Evolutionary conservation across 2,329 filamentous ascomycete species (phyloP), one percentile per base, ranked within the genome.

Genomic region (Curvularia verruculosa): DNA sequence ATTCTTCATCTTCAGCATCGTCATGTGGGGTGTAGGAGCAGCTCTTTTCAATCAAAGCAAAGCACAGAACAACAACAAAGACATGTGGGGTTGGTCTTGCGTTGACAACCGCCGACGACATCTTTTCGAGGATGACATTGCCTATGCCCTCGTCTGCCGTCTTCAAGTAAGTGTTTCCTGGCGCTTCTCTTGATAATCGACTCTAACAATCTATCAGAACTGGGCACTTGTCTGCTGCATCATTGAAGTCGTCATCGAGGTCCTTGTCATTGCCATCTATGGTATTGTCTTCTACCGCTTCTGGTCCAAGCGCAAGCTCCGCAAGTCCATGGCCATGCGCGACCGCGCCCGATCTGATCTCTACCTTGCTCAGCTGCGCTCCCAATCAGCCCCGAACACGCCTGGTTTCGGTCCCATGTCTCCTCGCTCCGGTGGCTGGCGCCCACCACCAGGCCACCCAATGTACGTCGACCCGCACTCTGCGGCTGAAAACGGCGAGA

Each of bases 1-100:
- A 67, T 96, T 94, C 85, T 98, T 98, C 83, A 89, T 95, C 73
- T 89, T 96, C 78, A 95, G 90, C 75, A 89, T 96, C 76, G 79
- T 96, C 71, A 91, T 99, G 83, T 99, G 95, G 95, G 88, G 89
- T 52, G 82, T 95, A 31, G 92, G 91, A 29, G 93, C 93, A 37
- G 91, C 88, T 56, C 80, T 96, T 54, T 85, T 97, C 69, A 92
- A 98, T 75, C 85, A 89, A 69, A 87, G 87, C 55, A 90, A 89
- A 75, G 85, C 87, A 69, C 90, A 84, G 72, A 86, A 86, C 72
- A 80, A 86, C 63, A 90, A 90, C 71, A 87, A 96, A 77, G 95
- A 99, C 77, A 86, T 99, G 78, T 99, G 95, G 95, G 93, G 94
- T 58, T 99, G 95, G 95, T 87, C 92, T n/a, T 99, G 95, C 77